Percentiles rank a stretch among this genome's conserved stretches.
phyloP scores from a whole-genome alignment of 2,329 filamentous ascomycete species.

The Ploettnerulaceae sp. region DNA sequence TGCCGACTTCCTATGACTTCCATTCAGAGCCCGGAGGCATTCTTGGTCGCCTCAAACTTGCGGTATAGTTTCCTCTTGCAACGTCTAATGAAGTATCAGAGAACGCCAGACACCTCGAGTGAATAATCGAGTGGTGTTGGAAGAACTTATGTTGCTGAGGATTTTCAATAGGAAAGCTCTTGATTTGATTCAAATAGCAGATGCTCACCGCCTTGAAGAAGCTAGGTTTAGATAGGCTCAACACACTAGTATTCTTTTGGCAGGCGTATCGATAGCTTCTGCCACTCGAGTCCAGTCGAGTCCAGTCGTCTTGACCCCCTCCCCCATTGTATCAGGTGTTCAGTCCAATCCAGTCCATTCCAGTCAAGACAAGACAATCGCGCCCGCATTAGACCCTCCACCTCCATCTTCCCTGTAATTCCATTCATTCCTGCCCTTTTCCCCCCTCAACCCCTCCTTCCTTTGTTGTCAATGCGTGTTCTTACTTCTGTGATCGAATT shows the following conservation, averaged over 20 bases:
- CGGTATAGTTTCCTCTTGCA: constrained; percentile 33
- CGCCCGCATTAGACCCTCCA: constrained; percentile 9
- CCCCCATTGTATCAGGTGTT: background rate
- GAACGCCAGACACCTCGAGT: constrained; percentile 30
- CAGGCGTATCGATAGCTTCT: constrained; percentile 2
- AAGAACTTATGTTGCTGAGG: constrained; percentile 32
- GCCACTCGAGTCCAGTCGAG: constrained; percentile 6
- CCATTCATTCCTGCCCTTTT: background rate
- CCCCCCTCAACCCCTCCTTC: constrained; percentile 4
- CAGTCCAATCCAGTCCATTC: background rate
- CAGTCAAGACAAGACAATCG: background rate
- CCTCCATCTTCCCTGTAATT: constrained; percentile 10
- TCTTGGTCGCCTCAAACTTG: constrained; percentile 36
- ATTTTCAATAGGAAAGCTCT: background rate
- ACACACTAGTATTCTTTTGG: constrained; percentile 4
- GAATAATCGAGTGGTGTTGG: constrained; percentile 27
- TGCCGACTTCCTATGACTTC: constrained; percentile 35
- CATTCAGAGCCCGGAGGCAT: constrained; percentile 32
- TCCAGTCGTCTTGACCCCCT: too few species aligned
- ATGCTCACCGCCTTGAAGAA: constrained; percentile 13
- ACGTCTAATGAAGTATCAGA: constrained; percentile 27
- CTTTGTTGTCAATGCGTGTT: constrained; percentile 30
- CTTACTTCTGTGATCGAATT: constrained; percentile 26
- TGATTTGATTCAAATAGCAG: background rate
- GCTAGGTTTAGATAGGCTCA: background rate